phyloP scores from a whole-genome alignment of 1,284 basidiomycete genomes.

The Austroboletus olivaceoglutinosus region DNA sequence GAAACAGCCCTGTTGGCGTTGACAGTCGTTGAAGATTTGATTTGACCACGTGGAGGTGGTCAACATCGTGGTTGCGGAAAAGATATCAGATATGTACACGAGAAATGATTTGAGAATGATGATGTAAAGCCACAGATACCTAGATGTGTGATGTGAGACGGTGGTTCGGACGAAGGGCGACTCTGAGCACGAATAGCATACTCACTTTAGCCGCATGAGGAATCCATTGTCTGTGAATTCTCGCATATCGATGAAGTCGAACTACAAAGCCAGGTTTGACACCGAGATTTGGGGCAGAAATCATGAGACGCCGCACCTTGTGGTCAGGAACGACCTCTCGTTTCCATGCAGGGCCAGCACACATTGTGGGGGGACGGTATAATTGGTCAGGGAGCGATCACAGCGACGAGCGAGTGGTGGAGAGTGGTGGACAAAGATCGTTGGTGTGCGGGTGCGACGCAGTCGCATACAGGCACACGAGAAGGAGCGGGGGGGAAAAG shows the following conservation, averaged over 20 bases:
- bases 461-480: conserved; percentile 52
- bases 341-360: conserved; percentile 84
- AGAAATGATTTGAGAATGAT: conserved; percentile 93
- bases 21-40: conserved; percentile 80
- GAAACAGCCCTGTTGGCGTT: conserved; percentile 64
- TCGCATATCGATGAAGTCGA: conserved; percentile 93
- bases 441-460: conserved; percentile 50
- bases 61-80: conserved; percentile 95
- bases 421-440: conserved; percentile 24
- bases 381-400: conserved; percentile 24
- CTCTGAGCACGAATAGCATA: conserved; percentile 13
- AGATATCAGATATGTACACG: conserved; percentile 97
- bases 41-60: conserved; percentile 90
- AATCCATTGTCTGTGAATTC: conserved; percentile 91
- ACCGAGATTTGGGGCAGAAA: neutral
- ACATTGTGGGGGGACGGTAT: conserved; percentile 51
- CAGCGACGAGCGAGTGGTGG: conserved; percentile 29
- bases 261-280: conserved; percentile 50
- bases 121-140: conserved; percentile 90
- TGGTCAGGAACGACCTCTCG: conserved; percentile 96
- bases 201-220: conserved; percentile 82
- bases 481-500: conserved; percentile 38
- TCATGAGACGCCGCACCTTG: conserved; percentile 62
- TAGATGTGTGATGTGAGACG: conserved; percentile 34
- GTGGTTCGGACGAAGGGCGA: neutral